phyloP scores from a whole-genome alignment of 176 grass and related monocot genomes.

The Oryza glaberrima region DNA sequence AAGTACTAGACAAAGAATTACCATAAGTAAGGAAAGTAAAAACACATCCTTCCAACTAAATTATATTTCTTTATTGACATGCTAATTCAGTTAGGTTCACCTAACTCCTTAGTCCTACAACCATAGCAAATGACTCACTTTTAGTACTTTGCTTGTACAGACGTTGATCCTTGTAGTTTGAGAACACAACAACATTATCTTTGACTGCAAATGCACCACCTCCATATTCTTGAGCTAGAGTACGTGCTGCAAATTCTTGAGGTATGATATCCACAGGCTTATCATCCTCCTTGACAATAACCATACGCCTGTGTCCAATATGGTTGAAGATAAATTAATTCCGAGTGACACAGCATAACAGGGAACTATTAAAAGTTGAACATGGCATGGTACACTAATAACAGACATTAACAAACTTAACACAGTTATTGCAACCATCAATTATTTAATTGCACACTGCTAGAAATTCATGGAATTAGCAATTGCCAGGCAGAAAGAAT shows the following conservation, averaged over 20 bases:
- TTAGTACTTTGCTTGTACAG: constrained; percentile 69
- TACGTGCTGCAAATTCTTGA: constrained; percentile 74
- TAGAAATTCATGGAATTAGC: not conserved
- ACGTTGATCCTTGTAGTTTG: constrained; percentile 90
- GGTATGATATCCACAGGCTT: constrained; percentile 76
- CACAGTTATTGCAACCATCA: not conserved
- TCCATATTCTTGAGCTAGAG: constrained; percentile 89
- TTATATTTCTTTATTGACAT: not conserved
- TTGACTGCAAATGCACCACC: constrained; percentile 75
- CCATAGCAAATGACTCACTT: constrained; percentile 48
- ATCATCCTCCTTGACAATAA: constrained; percentile 85
- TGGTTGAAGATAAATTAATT: constrained; percentile 9
- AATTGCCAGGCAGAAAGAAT: not conserved
- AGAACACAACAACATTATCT: constrained; percentile 76
- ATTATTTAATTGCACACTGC: not conserved
- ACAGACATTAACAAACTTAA: not conserved
- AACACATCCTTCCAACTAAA: not conserved
- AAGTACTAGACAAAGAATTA: not conserved
- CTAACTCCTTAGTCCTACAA: not conserved
- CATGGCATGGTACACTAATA: not conserved
- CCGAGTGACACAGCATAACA: not conserved
- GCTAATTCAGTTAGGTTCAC: not conserved
- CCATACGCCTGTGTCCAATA: constrained; percentile 74
- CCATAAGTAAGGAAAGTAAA: too few species aligned
- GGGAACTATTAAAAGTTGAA: not conserved